Base-by-base conservation (phyloP, 352 stramenopile species). In the Globisporangium apiculatum region DNA sequence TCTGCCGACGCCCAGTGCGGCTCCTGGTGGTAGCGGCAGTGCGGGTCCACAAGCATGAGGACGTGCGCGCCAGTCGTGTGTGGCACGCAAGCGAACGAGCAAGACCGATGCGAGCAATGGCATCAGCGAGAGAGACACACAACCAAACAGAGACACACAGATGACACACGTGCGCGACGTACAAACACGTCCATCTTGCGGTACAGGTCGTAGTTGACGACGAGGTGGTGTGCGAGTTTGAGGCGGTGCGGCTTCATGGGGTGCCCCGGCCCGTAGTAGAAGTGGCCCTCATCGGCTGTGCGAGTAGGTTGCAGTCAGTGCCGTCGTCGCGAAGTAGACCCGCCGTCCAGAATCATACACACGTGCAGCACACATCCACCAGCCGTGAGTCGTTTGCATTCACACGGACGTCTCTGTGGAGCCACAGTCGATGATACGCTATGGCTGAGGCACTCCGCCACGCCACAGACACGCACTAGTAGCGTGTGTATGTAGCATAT, bases 151-250 rank as follows among this genome's bases (percentile, higher is more conserved):
- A 5, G 50, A 40, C 14, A 45, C 31, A 18, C 5, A 14, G 7
- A 5, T 1, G 36, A 18, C 48, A 10, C 48, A 18, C 11, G 48
- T 24, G 15, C 40, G 31, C 4, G 14, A 73, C 76, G 31, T 79
- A 95, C 84, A 81, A 99, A 99, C 45, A 98, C 96, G 62, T 99
- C 96, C 95, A 99, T 99, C 73, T 99, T 96, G 51, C 91, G 89
- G 73, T 99, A 99, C 18, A 99, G 72, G 36, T 97, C 96, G 73
- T 99, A 99, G 48, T 91, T 90, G n/a, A 99, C 77, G 43, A 99
- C 89, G 3, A 99, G 82, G 66, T 99, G 95, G 75, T 99, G 97
- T 49, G 97, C 87, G 64, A 99, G 73, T 78, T 98, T 98, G 45
- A 99, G 82, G 53, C 97, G 91, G 58, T 93, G 85, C 7, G 95